Percentiles rank a stretch among this genome's conserved stretches.
phyloP scores from a whole-genome alignment of 768 basidiomycete genomes.

The Ramaria rubella region DNA sequence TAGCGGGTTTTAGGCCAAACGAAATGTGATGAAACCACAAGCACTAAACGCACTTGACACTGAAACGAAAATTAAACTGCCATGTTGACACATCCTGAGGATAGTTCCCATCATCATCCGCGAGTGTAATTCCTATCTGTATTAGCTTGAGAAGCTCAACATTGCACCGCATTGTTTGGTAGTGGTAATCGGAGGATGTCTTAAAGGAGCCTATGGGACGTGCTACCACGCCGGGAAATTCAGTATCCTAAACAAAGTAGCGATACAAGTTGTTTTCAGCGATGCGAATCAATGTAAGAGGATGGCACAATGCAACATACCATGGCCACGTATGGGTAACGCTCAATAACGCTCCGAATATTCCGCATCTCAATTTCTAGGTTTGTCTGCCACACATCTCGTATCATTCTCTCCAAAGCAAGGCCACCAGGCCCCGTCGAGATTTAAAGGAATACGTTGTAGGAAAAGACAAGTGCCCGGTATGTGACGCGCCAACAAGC shows the following conservation, averaged over 20 bases:
- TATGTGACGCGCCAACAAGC: too few relatives aligned
- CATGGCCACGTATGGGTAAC: constrained; percentile 94
- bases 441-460: too few relatives aligned
- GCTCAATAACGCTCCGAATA: constrained; percentile 81
- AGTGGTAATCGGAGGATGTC: constrained; percentile 97
- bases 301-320: constrained; percentile 34
- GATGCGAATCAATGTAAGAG: constrained; percentile 11
- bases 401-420: constrained; percentile 39
- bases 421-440: neutral
- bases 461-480: too few relatives aligned
- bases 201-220: constrained; percentile 95
- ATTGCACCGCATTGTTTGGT: constrained; percentile 99
- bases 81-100: constrained; percentile 90
- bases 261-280: too few relatives aligned
- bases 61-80: constrained; percentile 99
- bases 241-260: constrained; percentile 69
- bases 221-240: constrained; percentile 97
- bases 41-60: constrained; percentile 57
- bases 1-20: neutral
- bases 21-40: neutral
- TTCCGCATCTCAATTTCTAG: constrained; percentile 88
- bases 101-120: constrained; percentile 89
- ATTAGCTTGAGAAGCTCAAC: constrained; percentile 98
- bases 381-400: constrained; percentile 93
- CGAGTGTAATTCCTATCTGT: constrained; percentile 91